Evolutionary conservation across 495 filamentous ascomycete species (phyloP), one percentile per base, ranked within the genome.

Genomic region (Neurospora tetrasperma): DNA sequence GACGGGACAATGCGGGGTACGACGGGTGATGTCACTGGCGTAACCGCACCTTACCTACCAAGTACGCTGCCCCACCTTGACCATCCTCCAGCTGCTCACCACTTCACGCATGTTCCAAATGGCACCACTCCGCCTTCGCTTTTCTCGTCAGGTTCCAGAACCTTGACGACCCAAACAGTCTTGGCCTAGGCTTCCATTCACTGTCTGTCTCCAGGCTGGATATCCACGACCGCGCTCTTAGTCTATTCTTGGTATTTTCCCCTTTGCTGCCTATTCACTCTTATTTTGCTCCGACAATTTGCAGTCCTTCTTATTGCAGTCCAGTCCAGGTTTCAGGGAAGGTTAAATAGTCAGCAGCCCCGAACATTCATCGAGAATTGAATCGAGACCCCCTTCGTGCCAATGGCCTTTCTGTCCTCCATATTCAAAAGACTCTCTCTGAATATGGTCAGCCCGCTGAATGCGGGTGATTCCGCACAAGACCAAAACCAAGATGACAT

Each of bases 401-500:
- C 14, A 59, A 66, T 66, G 54, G 54, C 4, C 12, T 66, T 66
- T 35, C 27, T 66, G 54, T 66, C 54, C 54, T 66, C 54, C 27
- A 66, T 66, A 66, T 66, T 66, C 54, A 66, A 66, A 35, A 35
- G 14, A 66, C 54, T 66, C 54, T 2, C 14, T 27, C 23, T 38
- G 27, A 66, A 66, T 18, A 66, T 66, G 54, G 54, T 5, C 54
- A 38, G 20, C 18, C 40, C 38, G 42, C 68, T 59, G 68, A 59
- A 43, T 42, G 39, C 75, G 42, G 76, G 72, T 39, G 78, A 76
- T 12, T 66, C 75, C 9, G 75, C 27, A 31, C 27, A 74, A 23
- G 66, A 73, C 27, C 72, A 76, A 3, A 73, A 75, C 41, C 23
- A 38, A 4, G 76, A 77, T 48, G 74, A 71, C 73, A 42, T 68